Evolutionary conservation across 306 rosid genomes (phyloP), one percentile per base, ranked within the genome.

Genomic region (Cyclanthera cordifolia): DNA sequence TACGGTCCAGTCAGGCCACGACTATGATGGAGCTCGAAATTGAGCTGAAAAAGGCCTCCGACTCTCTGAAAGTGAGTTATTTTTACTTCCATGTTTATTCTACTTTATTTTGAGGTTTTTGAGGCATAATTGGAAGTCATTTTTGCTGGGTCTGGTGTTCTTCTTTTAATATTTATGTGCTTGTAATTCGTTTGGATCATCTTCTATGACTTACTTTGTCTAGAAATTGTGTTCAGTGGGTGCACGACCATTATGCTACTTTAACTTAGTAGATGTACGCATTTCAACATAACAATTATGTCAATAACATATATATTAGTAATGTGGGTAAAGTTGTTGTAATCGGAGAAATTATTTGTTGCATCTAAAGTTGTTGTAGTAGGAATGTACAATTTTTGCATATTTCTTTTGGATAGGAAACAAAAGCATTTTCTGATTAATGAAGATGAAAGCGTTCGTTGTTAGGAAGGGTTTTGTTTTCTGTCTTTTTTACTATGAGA

Each of bases 1-100:
- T 89, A 43, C 74, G 90, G 71, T 72, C 86, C 6, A 86, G 95
- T 27, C 73, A 84, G 58, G 98, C 96, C 50, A 83, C 89, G 39
- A 93, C 96, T 6, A 93, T 93, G 96, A 86, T 90, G 95, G 94
- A 93, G 73, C 94, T 93, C 24, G 96, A 86, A 78, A 86, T 86
- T 66, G 94, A 90, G 83, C 96, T 93, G 49, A 90, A 90, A 72
- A 87, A 81, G 73, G 98, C 98, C n/a, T 89, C 98, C 7, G 94
- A 93, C 65, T 82, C 96, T 13, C 94, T 93, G 5, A 89, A 93
- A 76, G 96, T 93, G 47, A 53, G 75, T 69, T 1, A 4, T 2
- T 59, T 71, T 69, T 1, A 1, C 57, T 70, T 32, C 24, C 9
- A 43, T 25, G 71, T 21, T 21, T 64, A 4, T 20, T 24, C 8